Evolutionary conservation across 352 stramenopile species (phyloP), one percentile per base, ranked within the genome.

Genomic region (Phytophthora hibernalis): DNA sequence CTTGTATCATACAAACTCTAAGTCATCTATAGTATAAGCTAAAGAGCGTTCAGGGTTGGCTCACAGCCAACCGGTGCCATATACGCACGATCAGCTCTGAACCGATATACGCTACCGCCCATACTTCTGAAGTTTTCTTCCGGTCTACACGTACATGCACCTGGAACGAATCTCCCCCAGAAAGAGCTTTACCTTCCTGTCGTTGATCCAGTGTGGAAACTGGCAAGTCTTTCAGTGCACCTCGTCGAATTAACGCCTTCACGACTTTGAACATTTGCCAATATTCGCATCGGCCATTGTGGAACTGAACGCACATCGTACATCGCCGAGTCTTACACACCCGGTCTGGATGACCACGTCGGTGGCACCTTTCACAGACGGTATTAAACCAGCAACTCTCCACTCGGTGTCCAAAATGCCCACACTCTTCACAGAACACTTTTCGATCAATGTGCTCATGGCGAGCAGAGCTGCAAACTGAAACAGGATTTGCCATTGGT

Each of bases 111-210:
- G n/a, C 49, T 31, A 55, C 16, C 16, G 16, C 49, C 16, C 30
- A 55, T 11, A 44, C 15, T 30, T 43, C 31, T 28, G 15, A 30
- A 30, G 49, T 20, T 13, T 52, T 44, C 28, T 31, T 30, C 5
- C 16, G 49, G 28, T n/a, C 31, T 26, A 30, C 31, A n/a, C 49
- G 49, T 43, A 43, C 49, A 42, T 43, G n/a, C 49, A 55, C n/a
- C 44, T 12, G 44, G 26, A 44, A 55, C 18, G 16, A 30, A 18
- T 26, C 9, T 30, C 10, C 16, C 16, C 49, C 28, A 24, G 49
- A 55, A 43, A 4, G 24, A 2, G 20, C 6, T 1, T 31, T 16
- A 13, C 22, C 24, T 11, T 52, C 24, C 21, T 18, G 24, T 10
- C 5, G 30, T 33, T 33, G 5, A 52, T 10, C 10, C 26, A 55